Base-by-base conservation (phyloP, 2,329 filamentous ascomycete genomes). In the Botrytis galanthina region DNA sequence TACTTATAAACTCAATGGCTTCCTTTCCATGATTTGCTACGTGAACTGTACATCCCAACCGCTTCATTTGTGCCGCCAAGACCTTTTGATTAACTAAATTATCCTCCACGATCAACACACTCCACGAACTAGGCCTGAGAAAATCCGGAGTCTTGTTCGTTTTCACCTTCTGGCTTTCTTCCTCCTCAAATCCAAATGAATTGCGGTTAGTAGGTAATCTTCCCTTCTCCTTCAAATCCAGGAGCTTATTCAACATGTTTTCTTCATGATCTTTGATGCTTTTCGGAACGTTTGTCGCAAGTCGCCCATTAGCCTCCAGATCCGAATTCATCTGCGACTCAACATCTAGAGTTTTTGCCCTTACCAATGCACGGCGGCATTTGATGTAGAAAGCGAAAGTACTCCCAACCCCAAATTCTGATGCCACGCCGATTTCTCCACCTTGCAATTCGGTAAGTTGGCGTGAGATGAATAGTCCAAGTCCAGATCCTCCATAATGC, bases 371-470 rank as follows among this genome's bases (percentile, higher is more conserved):
- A 48, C 76, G 74, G 4, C 78, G 74, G 39, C 90, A 86, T 77
- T 90, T 88, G 73, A 94, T 87, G 80, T 92, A 94, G 80, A 94
- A 94, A 0, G 89, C 90, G 81, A 94, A 94, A 0, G 89, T 93
- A 75, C 90, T 92, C 1, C 92, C 92, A n/a, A 89, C 86, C 1
- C 91, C 91, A 4, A 88, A 85, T 75, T 89, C 84, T 26, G 89
- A 92, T 1, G 87, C 85, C 10, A 95, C 91, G 2, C 92, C 93
- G 62, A 96, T 94, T 75, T 93, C 90, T 7, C 93, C 93, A 29
- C 92, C 92, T 80, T 95, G 92, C 14, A 95, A 84, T 80, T 95
- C 93, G 0, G 92, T 93, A n/a, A 96, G 85, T 72, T 93, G 89
- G 35, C 92, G 87, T 42, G 90, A 93, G 76, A 95, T 95, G 81